Conservation (phyloP, 2,329 filamentous ascomycete genomes). For the Xylariaceae sp. region DNA sequence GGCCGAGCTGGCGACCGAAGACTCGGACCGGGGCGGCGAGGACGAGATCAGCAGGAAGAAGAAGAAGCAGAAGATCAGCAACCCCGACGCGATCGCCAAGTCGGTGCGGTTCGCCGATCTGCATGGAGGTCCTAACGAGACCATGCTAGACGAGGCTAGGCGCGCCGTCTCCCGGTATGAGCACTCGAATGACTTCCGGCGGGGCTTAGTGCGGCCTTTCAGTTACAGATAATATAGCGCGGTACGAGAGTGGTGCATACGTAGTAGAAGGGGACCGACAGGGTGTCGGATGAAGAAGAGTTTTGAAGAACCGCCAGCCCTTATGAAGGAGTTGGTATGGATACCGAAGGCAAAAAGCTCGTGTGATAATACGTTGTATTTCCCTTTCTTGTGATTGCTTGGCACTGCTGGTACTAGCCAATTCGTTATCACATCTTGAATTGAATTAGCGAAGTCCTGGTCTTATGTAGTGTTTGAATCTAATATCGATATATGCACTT, state of each 20-base stretch:
- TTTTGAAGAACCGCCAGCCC: too few relatives aligned
- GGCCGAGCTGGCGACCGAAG: background rate
- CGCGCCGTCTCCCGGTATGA: slow-evolving; percentile 8
- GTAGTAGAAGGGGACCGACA: background rate
- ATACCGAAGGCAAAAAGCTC: background rate
- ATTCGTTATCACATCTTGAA: background rate
- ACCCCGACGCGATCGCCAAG: slow-evolving; percentile 3
- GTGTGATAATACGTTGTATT: background rate
- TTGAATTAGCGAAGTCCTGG: background rate
- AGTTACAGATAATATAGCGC: background rate
- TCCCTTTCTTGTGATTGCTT: background rate
- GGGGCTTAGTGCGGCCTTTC: background rate
- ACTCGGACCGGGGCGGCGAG: background rate
- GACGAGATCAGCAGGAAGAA: background rate
- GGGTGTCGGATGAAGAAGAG: too few relatives aligned
- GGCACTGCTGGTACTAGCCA: background rate
- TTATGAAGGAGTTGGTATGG: too few relatives aligned
- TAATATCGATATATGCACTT: background rate
- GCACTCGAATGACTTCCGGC: background rate
- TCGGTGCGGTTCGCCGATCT: slow-evolving; percentile 16
- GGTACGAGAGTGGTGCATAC: background rate
- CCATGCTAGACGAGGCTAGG: slow-evolving; percentile 15
- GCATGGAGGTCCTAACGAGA: slow-evolving; percentile 10
- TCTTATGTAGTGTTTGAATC: background rate
- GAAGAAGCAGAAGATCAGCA: background rate